These are phyloP conservation scores for Aspergillus brasiliensis DNA, from an alignment of 2,329 filamentous ascomycete species.

Conservation along the genomic window DNA sequence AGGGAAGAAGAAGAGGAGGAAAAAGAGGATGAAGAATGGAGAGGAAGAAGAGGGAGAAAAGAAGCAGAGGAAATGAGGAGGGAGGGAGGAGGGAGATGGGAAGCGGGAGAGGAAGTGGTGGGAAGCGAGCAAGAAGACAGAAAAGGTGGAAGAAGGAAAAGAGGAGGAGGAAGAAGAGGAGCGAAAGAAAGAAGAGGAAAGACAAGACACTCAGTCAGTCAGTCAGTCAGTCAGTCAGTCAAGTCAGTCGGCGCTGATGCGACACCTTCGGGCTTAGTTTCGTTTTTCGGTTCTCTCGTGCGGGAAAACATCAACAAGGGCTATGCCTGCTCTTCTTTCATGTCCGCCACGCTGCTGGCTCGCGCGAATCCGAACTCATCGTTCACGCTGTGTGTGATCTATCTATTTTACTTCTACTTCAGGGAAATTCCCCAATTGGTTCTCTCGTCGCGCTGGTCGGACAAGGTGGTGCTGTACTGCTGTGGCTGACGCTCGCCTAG, in stretches of 20 bases:
- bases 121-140: slow-evolving; percentile 17
- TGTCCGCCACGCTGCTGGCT: too few relatives aligned
- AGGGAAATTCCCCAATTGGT: background rate
- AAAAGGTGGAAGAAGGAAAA: slow-evolving; percentile 22
- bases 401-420: background rate
- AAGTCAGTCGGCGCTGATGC: background rate
- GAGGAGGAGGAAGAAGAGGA: slow-evolving; percentile 13
- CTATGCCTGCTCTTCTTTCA: background rate
- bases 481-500: background rate
- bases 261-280: slow-evolving; percentile 1
- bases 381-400: background rate
- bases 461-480: background rate
- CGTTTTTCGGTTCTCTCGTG: slow-evolving; percentile 2
- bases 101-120: slow-evolving; percentile 16
- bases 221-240: background rate
- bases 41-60: slow-evolving; percentile 17
- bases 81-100: slow-evolving; percentile 22
- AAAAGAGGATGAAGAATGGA: slow-evolving; percentile 25
- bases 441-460: background rate
- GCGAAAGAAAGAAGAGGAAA: slow-evolving; percentile 17
- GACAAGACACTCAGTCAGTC: slow-evolving; percentile 4
- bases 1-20: slow-evolving; percentile 21
- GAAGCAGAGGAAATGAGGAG: slow-evolving; percentile 22
- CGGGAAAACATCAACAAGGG: background rate
- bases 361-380: too few relatives aligned